phyloP scores from a whole-genome alignment of 2,329 filamentous ascomycete species.

The Atkinsonella hypoxylon region DNA sequence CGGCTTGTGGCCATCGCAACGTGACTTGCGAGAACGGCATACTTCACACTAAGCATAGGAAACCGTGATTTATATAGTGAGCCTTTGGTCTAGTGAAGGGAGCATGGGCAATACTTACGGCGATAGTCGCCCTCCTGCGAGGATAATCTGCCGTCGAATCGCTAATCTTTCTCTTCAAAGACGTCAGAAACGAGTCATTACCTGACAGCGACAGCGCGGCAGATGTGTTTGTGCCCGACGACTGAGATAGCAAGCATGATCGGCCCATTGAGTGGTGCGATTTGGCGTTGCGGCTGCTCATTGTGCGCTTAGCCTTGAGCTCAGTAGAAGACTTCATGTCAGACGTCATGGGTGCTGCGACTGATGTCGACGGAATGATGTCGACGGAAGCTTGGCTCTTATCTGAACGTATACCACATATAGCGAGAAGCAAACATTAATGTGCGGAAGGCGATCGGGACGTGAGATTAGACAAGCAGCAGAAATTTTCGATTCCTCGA shows the following conservation, averaged over 20 bases:
- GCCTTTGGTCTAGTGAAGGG: background rate
- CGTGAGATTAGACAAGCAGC: too few species aligned
- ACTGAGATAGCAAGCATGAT: conserved; percentile 42
- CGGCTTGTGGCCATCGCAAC: conserved; percentile 67
- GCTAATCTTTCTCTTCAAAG: conserved; percentile 49
- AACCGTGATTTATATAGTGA: background rate
- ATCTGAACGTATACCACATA: background rate
- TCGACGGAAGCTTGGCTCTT: background rate
- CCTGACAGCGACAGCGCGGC: conserved; percentile 31
- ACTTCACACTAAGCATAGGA: conserved; percentile 54
- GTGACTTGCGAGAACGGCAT: conserved; percentile 67
- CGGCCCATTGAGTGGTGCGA: conserved; percentile 38
- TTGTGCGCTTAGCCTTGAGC: conserved; percentile 33
- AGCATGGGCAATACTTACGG: conserved; percentile 32
- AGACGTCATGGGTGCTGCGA: background rate
- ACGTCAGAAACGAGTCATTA: conserved; percentile 44
- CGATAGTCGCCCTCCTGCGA: conserved; percentile 51
- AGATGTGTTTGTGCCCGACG: conserved; percentile 33
- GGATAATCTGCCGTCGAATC: conserved; percentile 52
- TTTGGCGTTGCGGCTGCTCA: conserved; percentile 39
- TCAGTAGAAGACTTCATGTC: conserved; percentile 36
- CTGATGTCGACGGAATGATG: background rate
- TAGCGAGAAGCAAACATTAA: background rate
- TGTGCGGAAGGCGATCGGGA: too few species aligned
- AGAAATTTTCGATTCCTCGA: too few species aligned